phyloP scores from a whole-genome alignment of 331 rosid genomes.

The Malus hybrid region DNA sequence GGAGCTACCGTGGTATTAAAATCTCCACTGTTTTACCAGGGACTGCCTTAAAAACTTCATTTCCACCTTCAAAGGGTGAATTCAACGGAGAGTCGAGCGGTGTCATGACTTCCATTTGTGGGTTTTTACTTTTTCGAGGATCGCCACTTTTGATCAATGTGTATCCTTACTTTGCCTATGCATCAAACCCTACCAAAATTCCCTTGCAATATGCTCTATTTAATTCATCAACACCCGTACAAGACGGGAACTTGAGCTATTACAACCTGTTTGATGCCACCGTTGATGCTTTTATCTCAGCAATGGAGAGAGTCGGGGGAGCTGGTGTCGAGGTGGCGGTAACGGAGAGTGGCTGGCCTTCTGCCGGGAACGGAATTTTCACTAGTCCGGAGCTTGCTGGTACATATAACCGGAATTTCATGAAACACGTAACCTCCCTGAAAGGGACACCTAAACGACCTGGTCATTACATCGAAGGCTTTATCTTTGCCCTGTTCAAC shows the following conservation, averaged over 20 bases:
- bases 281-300: conserved; percentile 25
- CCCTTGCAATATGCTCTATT: conserved; percentile 8
- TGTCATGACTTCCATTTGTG: no score
- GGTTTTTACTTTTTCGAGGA: background rate
- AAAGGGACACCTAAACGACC: conserved; percentile 32
- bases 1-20: no score
- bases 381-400: conserved; percentile 11
- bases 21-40: no score
- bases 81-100: no score
- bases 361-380: conserved; percentile 7
- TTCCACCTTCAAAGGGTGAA: no score
- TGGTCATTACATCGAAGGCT: conserved; percentile 12
- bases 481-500: conserved; percentile 21
- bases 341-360: conserved; percentile 38
- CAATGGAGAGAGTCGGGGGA: conserved; percentile 6
- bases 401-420: conserved; percentile 13
- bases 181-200: background rate
- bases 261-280: conserved; percentile 22
- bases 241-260: conserved; percentile 10
- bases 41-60: no score
- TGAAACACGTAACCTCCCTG: background rate
- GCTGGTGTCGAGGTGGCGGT: conserved; percentile 9
- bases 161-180: conserved; percentile 20
- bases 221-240: background rate
- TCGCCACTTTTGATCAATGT: conserved; percentile 21